phyloP scores from a whole-genome alignment of 177 flowering plant genomes.

The Tripterygium wilfordii region DNA sequence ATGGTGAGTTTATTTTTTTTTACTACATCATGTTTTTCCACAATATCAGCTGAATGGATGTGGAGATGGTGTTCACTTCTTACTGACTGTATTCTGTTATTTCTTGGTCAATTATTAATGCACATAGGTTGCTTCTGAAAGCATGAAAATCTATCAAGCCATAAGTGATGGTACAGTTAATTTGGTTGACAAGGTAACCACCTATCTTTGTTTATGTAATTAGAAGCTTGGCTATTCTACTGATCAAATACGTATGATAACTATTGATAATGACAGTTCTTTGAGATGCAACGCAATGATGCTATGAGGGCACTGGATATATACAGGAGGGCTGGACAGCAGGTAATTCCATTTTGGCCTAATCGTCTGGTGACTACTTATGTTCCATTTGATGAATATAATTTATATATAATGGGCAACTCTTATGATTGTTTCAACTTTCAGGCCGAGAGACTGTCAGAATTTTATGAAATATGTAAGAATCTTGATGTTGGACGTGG shows the following conservation, averaged over 20 bases:
- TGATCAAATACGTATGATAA: neutral
- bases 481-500: conserved; percentile 30
- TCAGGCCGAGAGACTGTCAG: conserved; percentile 50
- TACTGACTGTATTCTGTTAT: neutral
- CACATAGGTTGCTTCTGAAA: conserved; percentile 50
- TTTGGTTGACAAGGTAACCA: conserved; percentile 58
- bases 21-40: neutral
- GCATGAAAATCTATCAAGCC: conserved; percentile 36
- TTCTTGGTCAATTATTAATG: conserved; percentile 21
- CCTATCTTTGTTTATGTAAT: neutral
- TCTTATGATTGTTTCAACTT: conserved; percentile 3
- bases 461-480: conserved; percentile 48
- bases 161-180: conserved; percentile 45
- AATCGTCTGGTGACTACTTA: neutral
- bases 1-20: conserved; percentile 48
- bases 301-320: conserved; percentile 55
- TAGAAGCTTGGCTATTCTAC: neutral
- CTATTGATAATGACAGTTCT: conserved; percentile 29
- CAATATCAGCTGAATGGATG: neutral
- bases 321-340: conserved; percentile 35
- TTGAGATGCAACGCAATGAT: conserved; percentile 58
- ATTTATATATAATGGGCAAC: neutral
- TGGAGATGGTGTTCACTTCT: neutral
- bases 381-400: neutral
- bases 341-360: conserved; percentile 23